A percentile compares a stretch with the other conserved stretches of the same genome.
Conservation (phyloP, 768 basidiomycete genomes). For the Leccinum olivaceopallidum region DNA sequence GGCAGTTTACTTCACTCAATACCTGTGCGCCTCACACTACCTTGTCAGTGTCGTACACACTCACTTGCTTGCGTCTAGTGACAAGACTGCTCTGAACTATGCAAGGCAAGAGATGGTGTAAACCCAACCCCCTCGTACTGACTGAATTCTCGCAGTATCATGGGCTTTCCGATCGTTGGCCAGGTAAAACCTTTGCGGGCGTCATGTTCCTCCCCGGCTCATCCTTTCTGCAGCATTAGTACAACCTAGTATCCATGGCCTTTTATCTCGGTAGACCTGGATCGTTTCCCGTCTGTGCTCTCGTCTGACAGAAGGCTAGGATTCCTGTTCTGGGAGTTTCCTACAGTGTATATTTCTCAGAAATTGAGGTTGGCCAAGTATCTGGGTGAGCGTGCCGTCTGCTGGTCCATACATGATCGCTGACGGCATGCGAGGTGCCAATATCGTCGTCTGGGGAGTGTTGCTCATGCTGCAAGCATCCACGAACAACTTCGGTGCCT, state of each 20-base stretch:
- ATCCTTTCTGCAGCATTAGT: constrained; percentile 40
- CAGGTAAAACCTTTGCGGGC: constrained; percentile 39
- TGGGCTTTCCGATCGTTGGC: constrained; percentile 65
- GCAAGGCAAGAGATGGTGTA: constrained; percentile 48
- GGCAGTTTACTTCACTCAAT: constrained; percentile 70
- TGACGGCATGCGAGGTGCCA: constrained; percentile 34
- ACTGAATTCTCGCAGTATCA: constrained; percentile 43
- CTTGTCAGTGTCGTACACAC: neutral
- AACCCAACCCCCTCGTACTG: neutral
- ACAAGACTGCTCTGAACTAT: constrained; percentile 71
- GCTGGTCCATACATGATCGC: neutral
- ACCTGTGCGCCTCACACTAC: constrained; percentile 43
- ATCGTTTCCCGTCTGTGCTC: neutral
- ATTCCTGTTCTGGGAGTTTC: constrained; percentile 62
- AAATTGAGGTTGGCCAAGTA: constrained; percentile 61
- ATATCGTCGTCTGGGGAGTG: too few species aligned
- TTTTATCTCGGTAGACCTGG: constrained; percentile 56
- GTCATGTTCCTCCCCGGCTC: constrained; percentile 1
- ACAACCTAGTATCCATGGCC: constrained; percentile 63
- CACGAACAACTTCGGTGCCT: constrained; percentile 56
- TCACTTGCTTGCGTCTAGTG: constrained; percentile 37
- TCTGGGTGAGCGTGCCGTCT: constrained; percentile 42
- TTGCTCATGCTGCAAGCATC: constrained; percentile 18
- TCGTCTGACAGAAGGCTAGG: constrained; percentile 34
- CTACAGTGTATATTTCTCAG: constrained; percentile 65